A percentile compares a stretch with the other conserved stretches of the same genome.
These are phyloP conservation scores for Corymbia maculata DNA, from an alignment of 345 rosid genomes.

Conservation along the genomic window DNA sequence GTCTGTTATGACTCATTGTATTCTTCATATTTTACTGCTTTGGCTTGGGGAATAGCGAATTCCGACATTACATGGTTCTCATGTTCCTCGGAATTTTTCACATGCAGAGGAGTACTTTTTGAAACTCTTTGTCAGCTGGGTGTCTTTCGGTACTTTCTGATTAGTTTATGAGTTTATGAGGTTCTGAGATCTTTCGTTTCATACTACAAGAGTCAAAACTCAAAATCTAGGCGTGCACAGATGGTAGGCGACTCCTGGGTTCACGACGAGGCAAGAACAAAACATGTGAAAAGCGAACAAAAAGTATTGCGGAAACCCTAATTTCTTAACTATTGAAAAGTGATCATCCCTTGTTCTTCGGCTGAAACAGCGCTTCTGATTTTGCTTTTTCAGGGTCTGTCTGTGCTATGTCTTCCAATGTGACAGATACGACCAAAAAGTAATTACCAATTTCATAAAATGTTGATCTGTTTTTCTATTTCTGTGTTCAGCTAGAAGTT, in stretches of 20 bases:
- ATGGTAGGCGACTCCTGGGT: background rate
- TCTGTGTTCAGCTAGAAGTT: background rate
- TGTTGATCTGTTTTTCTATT: background rate
- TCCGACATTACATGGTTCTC: background rate
- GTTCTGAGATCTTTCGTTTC: background rate
- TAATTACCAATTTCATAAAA: background rate
- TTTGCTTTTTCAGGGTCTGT: background rate
- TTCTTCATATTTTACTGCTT: background rate
- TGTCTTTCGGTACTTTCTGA: background rate
- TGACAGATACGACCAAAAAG: background rate
- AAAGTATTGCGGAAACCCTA: background rate
- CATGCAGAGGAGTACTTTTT: background rate
- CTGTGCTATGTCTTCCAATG: background rate
- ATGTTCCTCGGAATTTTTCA: background rate
- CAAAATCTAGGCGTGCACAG: background rate
- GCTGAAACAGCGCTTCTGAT: background rate
- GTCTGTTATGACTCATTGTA: background rate
- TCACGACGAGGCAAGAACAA: background rate
- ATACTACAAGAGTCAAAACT: background rate
- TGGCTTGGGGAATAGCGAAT: background rate
- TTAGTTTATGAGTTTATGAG: background rate
- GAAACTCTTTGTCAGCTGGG: background rate
- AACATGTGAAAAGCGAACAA: background rate
- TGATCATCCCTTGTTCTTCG: background rate
- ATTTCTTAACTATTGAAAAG: background rate